Conservation (phyloP, 345 rosid genomes). For the Carallia pectinifolia region DNA sequence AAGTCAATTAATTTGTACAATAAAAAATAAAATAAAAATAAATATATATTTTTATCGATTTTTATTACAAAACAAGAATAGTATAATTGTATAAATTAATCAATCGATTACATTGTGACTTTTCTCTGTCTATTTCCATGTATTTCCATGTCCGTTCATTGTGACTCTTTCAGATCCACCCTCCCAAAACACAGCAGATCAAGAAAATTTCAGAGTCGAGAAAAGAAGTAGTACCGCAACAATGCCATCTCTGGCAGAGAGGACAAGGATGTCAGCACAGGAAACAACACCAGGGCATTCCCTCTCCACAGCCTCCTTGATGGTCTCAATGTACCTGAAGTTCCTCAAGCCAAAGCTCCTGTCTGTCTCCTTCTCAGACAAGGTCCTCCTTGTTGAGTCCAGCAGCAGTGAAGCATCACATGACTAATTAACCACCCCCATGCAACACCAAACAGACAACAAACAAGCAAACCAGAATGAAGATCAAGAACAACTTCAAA, state of each 20-base stretch:
- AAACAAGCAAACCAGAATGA: neutral
- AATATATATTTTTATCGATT: no score
- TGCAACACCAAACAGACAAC: slow-evolving; percentile 3
- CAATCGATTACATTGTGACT: no score
- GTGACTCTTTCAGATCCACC: neutral
- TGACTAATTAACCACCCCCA: slow-evolving; percentile 41
- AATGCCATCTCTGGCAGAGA: slow-evolving; percentile 88
- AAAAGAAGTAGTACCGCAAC: slow-evolving; percentile 44
- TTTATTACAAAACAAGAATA: no score
- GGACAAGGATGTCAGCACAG: slow-evolving; percentile 80
- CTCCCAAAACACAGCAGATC: neutral
- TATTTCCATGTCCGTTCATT: no score
- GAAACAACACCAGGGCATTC: slow-evolving; percentile 95
- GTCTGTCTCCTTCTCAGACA: slow-evolving; percentile 96
- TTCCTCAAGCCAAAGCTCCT: slow-evolving; percentile 93
- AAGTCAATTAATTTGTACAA: no score
- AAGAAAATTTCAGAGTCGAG: neutral
- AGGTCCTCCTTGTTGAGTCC: slow-evolving; percentile 89
- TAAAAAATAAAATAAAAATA: no score
- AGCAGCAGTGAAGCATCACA: slow-evolving; percentile 94
- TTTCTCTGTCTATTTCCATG: no score
- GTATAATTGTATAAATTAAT: no score
- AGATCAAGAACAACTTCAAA: neutral
- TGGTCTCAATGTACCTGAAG: slow-evolving; percentile 85
- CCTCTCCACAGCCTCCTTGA: slow-evolving; percentile 93